Evolutionary conservation across 106 monocot genomes (phyloP).

Genomic region (Vanilla planifolia): DNA sequence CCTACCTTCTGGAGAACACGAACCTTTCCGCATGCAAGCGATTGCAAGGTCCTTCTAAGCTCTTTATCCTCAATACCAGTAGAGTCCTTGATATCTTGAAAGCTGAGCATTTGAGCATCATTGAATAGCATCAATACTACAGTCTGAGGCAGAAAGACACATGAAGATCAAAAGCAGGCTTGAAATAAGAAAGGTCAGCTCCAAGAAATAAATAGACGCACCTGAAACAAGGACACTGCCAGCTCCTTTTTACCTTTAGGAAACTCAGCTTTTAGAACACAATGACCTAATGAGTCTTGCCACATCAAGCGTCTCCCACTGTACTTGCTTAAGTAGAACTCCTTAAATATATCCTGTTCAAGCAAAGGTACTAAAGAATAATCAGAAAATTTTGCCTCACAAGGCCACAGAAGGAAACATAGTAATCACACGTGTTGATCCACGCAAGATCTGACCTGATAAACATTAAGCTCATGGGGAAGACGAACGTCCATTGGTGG

Average conservation of each 20-base stretch:
- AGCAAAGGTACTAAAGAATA: too few relatives aligned
- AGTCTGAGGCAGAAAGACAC: conserved; percentile 38
- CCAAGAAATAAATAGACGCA: conserved; percentile 14
- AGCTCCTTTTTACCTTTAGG: conserved; percentile 94
- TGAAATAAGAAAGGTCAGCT: not conserved
- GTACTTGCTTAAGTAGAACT: conserved; percentile 96
- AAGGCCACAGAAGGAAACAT: not conserved
- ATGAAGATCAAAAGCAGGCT: not conserved
- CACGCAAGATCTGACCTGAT: conserved; percentile 82
- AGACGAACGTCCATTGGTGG: conserved; percentile 94
- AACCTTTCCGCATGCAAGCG: conserved; percentile 96
- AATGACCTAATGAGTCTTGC: conserved; percentile 98
- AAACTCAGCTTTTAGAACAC: conserved; percentile 88
- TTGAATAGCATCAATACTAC: conserved; percentile 97
- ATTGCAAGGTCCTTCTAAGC: conserved; percentile 86
- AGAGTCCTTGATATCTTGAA: conserved; percentile 87
- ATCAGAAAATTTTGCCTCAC: not conserved
- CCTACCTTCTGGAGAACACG: conserved; percentile 91
- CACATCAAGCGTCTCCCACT: conserved; percentile 96
- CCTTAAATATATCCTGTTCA: conserved; percentile 95
- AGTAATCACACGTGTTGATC: not conserved
- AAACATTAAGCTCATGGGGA: conserved; percentile 93
- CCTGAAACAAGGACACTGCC: conserved; percentile 95
- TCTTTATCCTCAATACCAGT: conserved; percentile 92
- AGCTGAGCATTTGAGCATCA: conserved; percentile 75